These are phyloP conservation scores for Cystobasidium pallidum DNA, from an alignment of 1,284 basidiomycete species.

Conservation along the genomic window DNA sequence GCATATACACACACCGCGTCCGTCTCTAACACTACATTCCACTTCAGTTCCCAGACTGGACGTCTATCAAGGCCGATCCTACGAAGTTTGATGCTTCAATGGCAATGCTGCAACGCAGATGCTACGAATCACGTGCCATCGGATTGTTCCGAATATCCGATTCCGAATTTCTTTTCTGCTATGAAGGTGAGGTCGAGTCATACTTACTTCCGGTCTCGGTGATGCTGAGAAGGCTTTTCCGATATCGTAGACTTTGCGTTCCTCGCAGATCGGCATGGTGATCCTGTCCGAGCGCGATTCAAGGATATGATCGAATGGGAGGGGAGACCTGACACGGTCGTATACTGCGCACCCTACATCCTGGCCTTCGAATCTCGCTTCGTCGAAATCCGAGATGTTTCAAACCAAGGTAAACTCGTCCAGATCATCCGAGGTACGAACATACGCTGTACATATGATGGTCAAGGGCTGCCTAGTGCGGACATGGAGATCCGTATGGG, in stretches of 20 bases:
- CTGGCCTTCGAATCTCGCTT: constrained; percentile 88
- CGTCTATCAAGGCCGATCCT: constrained; percentile 35
- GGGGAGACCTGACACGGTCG: constrained; percentile 81
- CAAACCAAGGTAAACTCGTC: constrained; percentile 77
- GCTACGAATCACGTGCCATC: constrained; percentile 75
- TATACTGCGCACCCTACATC: constrained; percentile 84
- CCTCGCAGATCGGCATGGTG: constrained; percentile 84
- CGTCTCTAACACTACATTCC: neutral
- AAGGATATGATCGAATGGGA: constrained; percentile 89
- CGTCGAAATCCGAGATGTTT: constrained; percentile 82
- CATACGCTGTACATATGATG: constrained; percentile 71
- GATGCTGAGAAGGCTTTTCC: neutral
- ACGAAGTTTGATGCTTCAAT: constrained; percentile 22
- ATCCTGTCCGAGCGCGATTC: constrained; percentile 65
- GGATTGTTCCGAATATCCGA: constrained; percentile 76
- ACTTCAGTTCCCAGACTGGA: constrained; percentile 44
- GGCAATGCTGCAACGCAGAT: constrained; percentile 58
- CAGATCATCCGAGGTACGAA: constrained; percentile 86
- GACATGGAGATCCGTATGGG: constrained; percentile 28
- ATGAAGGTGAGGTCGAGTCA: constrained; percentile 67
- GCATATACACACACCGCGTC: too few species aligned
- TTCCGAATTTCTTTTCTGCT: constrained; percentile 89
- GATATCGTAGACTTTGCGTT: constrained; percentile 77
- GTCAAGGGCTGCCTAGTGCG: constrained; percentile 30
- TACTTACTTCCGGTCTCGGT: neutral